Percentiles rank a stretch among this genome's conserved stretches.
Conservation (phyloP, 805 yeast species). For the Lipomyces yamadae region DNA sequence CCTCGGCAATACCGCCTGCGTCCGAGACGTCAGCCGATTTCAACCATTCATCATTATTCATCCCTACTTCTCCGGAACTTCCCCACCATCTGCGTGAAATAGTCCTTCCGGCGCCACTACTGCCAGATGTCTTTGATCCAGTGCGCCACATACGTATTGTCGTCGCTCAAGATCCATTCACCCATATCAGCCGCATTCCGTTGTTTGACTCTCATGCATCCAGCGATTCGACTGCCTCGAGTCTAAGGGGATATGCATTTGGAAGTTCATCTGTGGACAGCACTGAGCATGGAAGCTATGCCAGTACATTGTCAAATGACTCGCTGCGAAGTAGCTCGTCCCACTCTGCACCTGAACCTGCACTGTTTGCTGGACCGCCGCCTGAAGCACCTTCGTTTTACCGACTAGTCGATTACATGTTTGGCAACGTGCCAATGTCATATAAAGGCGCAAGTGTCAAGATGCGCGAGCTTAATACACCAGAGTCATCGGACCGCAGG, state of each 20-base stretch:
- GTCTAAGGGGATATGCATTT: background rate
- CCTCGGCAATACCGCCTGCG: background rate
- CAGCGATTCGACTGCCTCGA: background rate
- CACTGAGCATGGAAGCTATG: background rate
- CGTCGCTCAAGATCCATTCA: conserved; percentile 10
- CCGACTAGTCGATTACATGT: conserved; percentile 13
- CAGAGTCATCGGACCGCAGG: conserved; percentile 2
- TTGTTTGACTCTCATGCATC: conserved; percentile 8
- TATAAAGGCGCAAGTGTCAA: conserved; percentile 6
- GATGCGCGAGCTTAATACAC: background rate
- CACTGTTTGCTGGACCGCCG: conserved; percentile 7
- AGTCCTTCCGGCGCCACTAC: background rate
- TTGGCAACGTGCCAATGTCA: conserved; percentile 9
- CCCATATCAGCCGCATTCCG: background rate
- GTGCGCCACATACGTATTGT: conserved; percentile 5
- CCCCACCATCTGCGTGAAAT: background rate
- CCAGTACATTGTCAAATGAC: background rate
- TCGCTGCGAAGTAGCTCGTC: background rate
- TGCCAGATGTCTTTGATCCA: conserved; percentile 7
- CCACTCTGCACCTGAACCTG: background rate
- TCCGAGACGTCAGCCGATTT: background rate
- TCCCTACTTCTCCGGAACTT: background rate
- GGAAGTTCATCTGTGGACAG: conserved; percentile 13
- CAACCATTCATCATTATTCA: background rate
- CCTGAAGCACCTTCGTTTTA: conserved; percentile 10